These are phyloP conservation scores for Jatropha curcas DNA, from an alignment of 345 rosid species.

Conservation along the genomic window DNA sequence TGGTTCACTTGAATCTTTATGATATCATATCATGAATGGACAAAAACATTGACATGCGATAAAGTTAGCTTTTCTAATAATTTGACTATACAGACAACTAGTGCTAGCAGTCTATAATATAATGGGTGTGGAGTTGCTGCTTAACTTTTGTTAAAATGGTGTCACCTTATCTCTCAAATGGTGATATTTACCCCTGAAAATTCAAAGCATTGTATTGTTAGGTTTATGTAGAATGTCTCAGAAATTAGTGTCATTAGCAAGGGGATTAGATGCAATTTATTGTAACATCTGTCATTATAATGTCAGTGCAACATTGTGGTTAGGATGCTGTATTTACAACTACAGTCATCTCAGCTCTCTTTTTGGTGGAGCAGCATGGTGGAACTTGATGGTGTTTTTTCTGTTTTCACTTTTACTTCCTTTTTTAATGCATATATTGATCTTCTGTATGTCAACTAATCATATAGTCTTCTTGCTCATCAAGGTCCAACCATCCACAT, in stretches of 20 bases:
- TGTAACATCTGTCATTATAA: background rate
- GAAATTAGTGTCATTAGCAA: background rate
- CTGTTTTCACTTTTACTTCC: background rate
- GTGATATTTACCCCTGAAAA: background rate
- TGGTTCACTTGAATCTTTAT: background rate
- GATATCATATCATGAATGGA: background rate
- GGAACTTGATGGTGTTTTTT: background rate
- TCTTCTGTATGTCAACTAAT: slow-evolving; percentile 11
- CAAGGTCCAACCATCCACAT: slow-evolving; percentile 55
- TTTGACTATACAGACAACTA: background rate
- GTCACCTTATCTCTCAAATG: background rate
- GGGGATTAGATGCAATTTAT: background rate
- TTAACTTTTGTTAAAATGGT: background rate
- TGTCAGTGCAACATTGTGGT: background rate
- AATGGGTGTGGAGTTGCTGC: background rate
- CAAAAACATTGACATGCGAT: background rate
- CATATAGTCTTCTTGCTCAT: slow-evolving; percentile 25
- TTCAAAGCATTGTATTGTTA: background rate
- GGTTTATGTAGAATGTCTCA: background rate
- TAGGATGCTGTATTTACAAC: background rate
- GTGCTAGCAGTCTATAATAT: background rate
- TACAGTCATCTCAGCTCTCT: background rate
- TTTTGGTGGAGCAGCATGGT: background rate
- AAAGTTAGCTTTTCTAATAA: background rate
- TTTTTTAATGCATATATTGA: background rate